Evolutionary conservation across 1,284 basidiomycete genomes (phyloP).

Genomic region (Erythrobasidium hasegawianum): DNA sequence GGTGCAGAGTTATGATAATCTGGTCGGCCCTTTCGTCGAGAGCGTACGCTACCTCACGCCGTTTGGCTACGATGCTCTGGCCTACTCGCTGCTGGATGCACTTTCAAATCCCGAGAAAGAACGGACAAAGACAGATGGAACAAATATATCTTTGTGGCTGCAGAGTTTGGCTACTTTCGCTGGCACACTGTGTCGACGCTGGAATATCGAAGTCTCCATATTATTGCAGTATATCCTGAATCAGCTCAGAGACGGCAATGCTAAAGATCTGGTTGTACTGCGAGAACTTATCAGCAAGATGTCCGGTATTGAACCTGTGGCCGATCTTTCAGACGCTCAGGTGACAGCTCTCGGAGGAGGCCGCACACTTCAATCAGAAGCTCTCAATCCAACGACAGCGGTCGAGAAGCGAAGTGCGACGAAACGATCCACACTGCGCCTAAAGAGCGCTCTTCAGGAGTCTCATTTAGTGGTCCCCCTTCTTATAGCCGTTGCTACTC

Average conservation of each 20-base stretch:
- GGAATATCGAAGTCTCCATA: constrained; percentile 65
- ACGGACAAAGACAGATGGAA: constrained; percentile 85
- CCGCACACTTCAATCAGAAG: constrained; percentile 75
- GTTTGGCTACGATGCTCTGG: constrained; percentile 89
- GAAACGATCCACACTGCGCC: constrained; percentile 59
- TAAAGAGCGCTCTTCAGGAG: constrained; percentile 49
- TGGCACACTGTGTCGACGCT: constrained; percentile 65
- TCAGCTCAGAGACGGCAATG: constrained; percentile 75
- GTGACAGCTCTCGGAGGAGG: constrained; percentile 87
- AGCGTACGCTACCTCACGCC: constrained; percentile 83
- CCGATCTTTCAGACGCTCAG: constrained; percentile 78
- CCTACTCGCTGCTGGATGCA: constrained; percentile 82
- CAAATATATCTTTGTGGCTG: constrained; percentile 86
- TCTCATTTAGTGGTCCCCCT: constrained; percentile 63
- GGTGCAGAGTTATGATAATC: constrained; percentile 94
- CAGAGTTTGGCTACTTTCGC: constrained; percentile 89
- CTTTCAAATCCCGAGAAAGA: constrained; percentile 79
- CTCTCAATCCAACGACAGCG: constrained; percentile 54
- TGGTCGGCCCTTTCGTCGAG: constrained; percentile 84
- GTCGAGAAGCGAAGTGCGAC: constrained; percentile 33
- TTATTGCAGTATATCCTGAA: constrained; percentile 87
- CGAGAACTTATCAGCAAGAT: constrained; percentile 91
- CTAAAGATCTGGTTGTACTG: constrained; percentile 84
- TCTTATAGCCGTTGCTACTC: constrained; percentile 84
- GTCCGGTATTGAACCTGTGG: constrained; percentile 84